A percentile compares a stretch with the other conserved stretches of the same genome.
Conservation (phyloP, 2,329 filamentous ascomycete species). For the Tolypocladium capitatum region DNA sequence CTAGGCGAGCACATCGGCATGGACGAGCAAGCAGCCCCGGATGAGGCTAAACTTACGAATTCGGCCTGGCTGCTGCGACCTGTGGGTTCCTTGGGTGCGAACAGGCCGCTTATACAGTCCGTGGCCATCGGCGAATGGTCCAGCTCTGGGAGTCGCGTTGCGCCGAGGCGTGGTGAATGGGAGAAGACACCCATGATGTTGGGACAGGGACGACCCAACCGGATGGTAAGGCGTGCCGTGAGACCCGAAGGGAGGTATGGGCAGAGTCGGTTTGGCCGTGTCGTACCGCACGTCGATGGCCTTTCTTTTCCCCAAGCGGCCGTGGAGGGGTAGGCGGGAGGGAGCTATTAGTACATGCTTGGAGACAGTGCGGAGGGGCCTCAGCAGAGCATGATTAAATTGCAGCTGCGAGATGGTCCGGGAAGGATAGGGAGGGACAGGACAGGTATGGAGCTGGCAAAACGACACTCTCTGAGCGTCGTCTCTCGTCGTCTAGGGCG, state of each 20-base stretch:
- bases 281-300: neutral
- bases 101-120: conserved; percentile 2
- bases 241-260: neutral
- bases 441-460: neutral
- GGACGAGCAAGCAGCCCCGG: neutral
- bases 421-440: neutral
- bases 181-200: neutral
- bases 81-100: neutral
- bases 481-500: neutral
- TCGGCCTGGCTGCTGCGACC: neutral
- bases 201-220: neutral
- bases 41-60: neutral
- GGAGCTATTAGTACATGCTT: neutral
- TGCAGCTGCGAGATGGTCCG: neutral
- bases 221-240: neutral
- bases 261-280: neutral
- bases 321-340: neutral
- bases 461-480: neutral
- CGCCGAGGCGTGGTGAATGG: neutral
- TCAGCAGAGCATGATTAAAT: neutral
- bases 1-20: neutral
- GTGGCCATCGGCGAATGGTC: neutral
- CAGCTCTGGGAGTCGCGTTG: neutral
- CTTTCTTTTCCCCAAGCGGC: neutral
- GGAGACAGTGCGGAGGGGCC: no score